Percentiles rank a stretch among this genome's conserved stretches.
Evolutionary conservation across 306 rosid species (phyloP).

Genomic region (Ziziphus jujuba): DNA sequence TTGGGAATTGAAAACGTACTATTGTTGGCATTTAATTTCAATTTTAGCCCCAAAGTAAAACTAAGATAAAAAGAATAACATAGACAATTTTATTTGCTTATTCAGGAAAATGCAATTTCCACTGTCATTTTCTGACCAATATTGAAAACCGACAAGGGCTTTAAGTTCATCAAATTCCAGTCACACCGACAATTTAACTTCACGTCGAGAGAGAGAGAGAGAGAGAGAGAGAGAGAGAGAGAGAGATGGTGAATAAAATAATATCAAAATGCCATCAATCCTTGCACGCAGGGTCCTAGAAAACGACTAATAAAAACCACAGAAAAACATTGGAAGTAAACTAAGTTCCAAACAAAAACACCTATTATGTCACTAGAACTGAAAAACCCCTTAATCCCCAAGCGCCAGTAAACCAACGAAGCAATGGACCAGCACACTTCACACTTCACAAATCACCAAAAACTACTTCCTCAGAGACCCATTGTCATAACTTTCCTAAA

Average conservation of each 20-base stretch:
- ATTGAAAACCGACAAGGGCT: background rate
- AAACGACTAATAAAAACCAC: too few species aligned
- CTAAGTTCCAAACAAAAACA: background rate
- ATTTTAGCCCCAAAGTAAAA: background rate
- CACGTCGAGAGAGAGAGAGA: background rate
- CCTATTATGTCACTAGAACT: background rate
- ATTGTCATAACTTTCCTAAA: too few species aligned
- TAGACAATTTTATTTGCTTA: too few species aligned
- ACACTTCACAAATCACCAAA: background rate
- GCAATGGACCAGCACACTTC: background rate
- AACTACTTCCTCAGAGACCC: too few species aligned
- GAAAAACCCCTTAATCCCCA: background rate
- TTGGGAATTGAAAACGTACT: background rate
- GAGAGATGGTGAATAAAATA: background rate
- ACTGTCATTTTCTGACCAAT: background rate
- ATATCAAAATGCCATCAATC: background rate
- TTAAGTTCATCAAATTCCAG: background rate
- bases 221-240: background rate
- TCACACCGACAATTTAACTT: background rate
- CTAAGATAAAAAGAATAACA: background rate
- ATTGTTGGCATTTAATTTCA: background rate
- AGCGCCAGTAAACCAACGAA: background rate
- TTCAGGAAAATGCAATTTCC: too few species aligned
- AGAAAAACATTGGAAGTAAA: background rate
- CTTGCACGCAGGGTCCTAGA: background rate